phyloP scores from a whole-genome alignment of 2,329 filamentous ascomycete species.

The Penicillium occitanis region DNA sequence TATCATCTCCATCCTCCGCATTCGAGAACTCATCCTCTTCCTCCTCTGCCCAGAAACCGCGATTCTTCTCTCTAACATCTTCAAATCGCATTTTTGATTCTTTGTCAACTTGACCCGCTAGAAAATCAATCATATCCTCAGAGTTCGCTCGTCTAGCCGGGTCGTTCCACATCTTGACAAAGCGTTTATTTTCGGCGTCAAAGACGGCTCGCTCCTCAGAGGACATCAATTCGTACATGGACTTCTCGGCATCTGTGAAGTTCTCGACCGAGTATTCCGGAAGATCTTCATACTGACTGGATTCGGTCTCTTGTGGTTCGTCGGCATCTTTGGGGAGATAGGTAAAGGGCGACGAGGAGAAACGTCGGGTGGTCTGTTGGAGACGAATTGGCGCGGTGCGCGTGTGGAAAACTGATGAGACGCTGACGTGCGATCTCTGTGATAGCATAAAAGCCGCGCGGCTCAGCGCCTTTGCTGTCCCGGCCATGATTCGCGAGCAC shows the following conservation, averaged over 20 bases:
- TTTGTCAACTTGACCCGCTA: constrained; percentile 35
- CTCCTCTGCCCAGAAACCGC: constrained; percentile 48
- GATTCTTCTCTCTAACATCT: constrained; percentile 26
- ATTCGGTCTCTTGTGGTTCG: constrained; percentile 29
- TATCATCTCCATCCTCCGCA: constrained; percentile 56
- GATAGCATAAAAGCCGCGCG: constrained; percentile 36
- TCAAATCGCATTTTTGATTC: constrained; percentile 33
- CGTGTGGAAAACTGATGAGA: constrained; percentile 22
- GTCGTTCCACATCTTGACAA: constrained; percentile 42
- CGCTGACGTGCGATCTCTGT: constrained; percentile 30
- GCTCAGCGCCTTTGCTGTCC: constrained; percentile 40
- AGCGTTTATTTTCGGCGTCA: constrained; percentile 36
- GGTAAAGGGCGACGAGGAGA: constrained; percentile 37
- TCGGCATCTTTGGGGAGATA: constrained; percentile 33
- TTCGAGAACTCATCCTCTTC: constrained; percentile 46
- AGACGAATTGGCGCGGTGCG: constrained; percentile 19
- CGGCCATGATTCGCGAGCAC: constrained; percentile 35
- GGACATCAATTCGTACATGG: constrained; percentile 41
- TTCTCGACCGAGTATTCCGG: constrained; percentile 41
- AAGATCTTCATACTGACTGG: constrained; percentile 32
- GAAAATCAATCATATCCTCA: constrained; percentile 36
- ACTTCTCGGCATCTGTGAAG: constrained; percentile 35
- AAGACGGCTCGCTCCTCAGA: constrained; percentile 39
- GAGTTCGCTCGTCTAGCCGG: constrained; percentile 29
- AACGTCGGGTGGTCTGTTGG: constrained; percentile 30